Base-by-base conservation (phyloP, 352 stramenopile genomes). In the Phytophthora melonis region DNA sequence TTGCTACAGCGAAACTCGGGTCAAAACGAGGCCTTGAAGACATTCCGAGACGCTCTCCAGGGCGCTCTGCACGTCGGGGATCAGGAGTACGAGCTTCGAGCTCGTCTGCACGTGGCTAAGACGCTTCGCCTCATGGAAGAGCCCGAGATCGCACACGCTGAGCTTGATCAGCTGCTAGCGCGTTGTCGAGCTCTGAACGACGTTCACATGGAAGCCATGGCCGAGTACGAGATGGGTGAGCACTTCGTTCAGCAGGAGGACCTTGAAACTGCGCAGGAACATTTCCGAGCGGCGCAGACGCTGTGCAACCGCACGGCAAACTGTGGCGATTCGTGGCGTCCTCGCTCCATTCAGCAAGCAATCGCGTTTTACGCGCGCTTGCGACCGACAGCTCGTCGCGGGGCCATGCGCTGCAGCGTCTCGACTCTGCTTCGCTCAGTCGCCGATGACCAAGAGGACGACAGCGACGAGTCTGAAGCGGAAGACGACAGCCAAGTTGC, bases 331-430 rank as follows among this genome's bases (percentile, higher is more conserved):
- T 74, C 72, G 30, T 89, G 81, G 85, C 74, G 83, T 0, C 30
- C 47, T 7, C 69, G 68, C 1, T 90, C 85, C 1, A 73, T 92
- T 23, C 74, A 88, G 58, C 73, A 82, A 7, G 84, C 84, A 1
- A 88, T 92, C 30, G 79, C 34, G 18, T 90, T 92, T 63, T 92
- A 92, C 67, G 66, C 75, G 1, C 74, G 68, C 18, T 58, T 92
- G 58, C 64, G 63, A 23, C 71, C 72, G 2, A 58, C 59, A 5
- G 62, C 66, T 18, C 83, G 81, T 41, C 74, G 74, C 19, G 76
- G 74, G 23, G 72, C 76, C 53, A 78, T 72, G 63, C 72, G 45
- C 71, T 88, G 58, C 34, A 75, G 68, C 54, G 47, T 77, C 8
- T 70, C 72, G 10, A 62, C 58, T 14, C 59, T 77, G 1, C 10